Percentiles rank a stretch among this genome's conserved stretches.
Evolutionary conservation across 2,329 filamentous ascomycete genomes (phyloP).

Genomic region (Alternaria sp.): DNA sequence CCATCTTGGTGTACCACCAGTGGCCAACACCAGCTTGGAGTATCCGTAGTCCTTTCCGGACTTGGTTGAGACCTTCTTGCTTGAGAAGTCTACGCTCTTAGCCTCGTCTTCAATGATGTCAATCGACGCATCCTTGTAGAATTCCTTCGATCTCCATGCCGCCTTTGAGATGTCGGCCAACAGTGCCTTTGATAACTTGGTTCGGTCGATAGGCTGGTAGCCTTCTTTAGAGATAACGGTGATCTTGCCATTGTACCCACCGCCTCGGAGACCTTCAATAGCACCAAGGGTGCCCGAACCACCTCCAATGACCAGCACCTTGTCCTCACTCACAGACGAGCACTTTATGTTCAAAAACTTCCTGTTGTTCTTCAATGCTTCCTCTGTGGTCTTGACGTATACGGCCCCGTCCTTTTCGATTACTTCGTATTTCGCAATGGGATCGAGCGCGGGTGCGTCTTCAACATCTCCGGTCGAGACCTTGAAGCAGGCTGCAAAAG

Average conservation of each 20-base stretch:
- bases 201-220: slow-evolving; percentile 87
- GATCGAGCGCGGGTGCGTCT: slow-evolving; percentile 88
- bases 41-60: slow-evolving; percentile 76
- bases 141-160: slow-evolving; percentile 76
- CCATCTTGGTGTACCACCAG: slow-evolving; percentile 78
- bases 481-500: slow-evolving; percentile 82
- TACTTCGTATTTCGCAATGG: slow-evolving; percentile 83
- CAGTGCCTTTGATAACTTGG: slow-evolving; percentile 94
- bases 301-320: slow-evolving; percentile 77
- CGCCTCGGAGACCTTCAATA: slow-evolving; percentile 81
- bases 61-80: slow-evolving; percentile 77
- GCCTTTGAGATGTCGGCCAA: slow-evolving; percentile 82
- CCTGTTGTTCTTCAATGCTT: slow-evolving; percentile 77
- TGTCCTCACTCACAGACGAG: slow-evolving; percentile 64
- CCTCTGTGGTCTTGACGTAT: slow-evolving; percentile 83
- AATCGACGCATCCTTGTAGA: slow-evolving; percentile 72
- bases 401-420: slow-evolving; percentile 82
- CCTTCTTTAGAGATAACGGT: slow-evolving; percentile 86
- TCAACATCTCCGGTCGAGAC: slow-evolving; percentile 90
- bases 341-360: slow-evolving; percentile 79
- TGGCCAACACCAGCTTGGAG: slow-evolving; percentile 88
- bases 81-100: slow-evolving; percentile 76
- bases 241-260: slow-evolving; percentile 80
- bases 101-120: slow-evolving; percentile 68
- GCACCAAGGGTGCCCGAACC: slow-evolving; percentile 85